Conservation (phyloP, 345 rosid genomes). For the Gossypium stocksii region DNA sequence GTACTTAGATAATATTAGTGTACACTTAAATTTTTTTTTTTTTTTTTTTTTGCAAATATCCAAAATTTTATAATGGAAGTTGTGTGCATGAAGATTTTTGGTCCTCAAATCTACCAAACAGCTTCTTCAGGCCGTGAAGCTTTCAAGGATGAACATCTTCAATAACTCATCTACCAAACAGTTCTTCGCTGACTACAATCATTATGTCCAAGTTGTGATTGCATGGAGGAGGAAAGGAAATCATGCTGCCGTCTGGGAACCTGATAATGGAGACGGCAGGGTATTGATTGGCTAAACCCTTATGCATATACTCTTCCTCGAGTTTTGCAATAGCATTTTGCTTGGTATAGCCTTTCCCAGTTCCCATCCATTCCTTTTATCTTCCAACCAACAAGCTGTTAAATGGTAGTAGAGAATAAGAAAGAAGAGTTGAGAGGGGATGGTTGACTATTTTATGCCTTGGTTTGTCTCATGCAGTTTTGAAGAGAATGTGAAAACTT, state of each 20-base stretch:
- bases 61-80: background rate
- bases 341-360: background rate
- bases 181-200: background rate
- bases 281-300: background rate
- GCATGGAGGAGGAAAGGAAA: background rate
- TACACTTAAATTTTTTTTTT: background rate
- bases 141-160: conserved; percentile 40
- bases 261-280: too few relatives aligned
- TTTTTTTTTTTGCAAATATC: background rate
- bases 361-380: background rate
- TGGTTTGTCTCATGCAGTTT: background rate
- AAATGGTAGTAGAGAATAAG: too few relatives aligned
- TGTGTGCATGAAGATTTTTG: background rate
- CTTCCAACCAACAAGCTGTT: too few relatives aligned
- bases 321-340: background rate
- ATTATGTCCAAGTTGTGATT: background rate
- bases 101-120: conserved; percentile 16
- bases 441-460: background rate
- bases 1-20: background rate
- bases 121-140: conserved; percentile 41
- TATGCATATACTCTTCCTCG: background rate
- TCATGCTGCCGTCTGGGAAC: background rate
- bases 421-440: background rate
- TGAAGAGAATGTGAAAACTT: background rate
- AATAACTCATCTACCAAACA: conserved; percentile 29